Base-by-base conservation (phyloP, 768 basidiomycete species). In the Cystofilobasidium ferigula region DNA sequence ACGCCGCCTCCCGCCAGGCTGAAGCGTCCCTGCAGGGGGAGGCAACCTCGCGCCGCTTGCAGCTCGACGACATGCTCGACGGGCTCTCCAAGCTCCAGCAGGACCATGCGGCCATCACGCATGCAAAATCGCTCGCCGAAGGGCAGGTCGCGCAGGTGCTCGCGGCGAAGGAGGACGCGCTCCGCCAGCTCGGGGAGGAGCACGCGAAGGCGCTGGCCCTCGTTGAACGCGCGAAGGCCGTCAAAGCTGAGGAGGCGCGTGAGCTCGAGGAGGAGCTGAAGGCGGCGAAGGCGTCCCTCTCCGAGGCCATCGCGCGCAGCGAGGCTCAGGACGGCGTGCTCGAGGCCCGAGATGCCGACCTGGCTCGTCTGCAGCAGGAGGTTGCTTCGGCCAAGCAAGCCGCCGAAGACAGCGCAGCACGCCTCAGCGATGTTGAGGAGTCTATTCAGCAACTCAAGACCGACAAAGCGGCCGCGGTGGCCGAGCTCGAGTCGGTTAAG, bases 81-180 rank as follows among this genome's bases (percentile, higher is more conserved):
- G 36, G 40, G 2, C 58, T 60, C 20, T 36, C 58, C 7, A 60
- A 60, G 24, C 58, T 60, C n/a, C 38, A 60, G 40, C 36, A 24
- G 5, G 40, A 36, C 24, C 40, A 60, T 16, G 38, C 51, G 2
- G 28, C 51, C 2, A 28, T 54, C 51, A 2, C n/a, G 8, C 51
- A 54, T 13, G 51, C 51, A 2, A 54, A 54, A 28, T 54, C 51
- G 26, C 28, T 54, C 51, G 51, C 51, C 28, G 51, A 54, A 28
- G 14, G 51, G 13, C 51, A 54, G 13, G 51, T 54, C 51, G 26
- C 51, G 2, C 51, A 54, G 51, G 32, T 54, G 6, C 7, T 54
- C 51, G 51, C 51, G 7, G 28, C 51, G 5, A 54, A 54, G 30
- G 51, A 54, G 51, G 51, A 54, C 28, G 51, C 30, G 18, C 18